Conservation (phyloP, 345 rosid genomes). For the Pistacia atlantica region DNA sequence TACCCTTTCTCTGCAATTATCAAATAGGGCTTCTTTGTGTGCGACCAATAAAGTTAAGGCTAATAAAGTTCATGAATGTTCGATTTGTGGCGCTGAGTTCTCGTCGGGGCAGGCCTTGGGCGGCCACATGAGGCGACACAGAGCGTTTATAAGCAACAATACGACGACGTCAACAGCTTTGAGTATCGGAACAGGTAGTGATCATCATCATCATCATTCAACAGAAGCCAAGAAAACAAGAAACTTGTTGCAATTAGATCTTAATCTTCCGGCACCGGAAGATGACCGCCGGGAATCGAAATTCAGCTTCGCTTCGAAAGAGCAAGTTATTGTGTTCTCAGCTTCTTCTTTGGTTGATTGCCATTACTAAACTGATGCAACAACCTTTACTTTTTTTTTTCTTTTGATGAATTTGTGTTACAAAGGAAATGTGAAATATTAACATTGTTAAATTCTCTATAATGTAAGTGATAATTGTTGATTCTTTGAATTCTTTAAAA, state of each 20-base stretch:
- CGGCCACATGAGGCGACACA: slow-evolving; percentile 95
- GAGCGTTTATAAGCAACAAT: slow-evolving; percentile 27
- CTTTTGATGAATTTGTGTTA: not conserved
- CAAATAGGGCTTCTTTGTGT: slow-evolving; percentile 22
- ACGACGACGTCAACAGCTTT: slow-evolving; percentile 12
- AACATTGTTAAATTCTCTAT: slow-evolving; percentile 1
- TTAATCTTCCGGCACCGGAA: slow-evolving; percentile 73
- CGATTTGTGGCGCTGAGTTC: slow-evolving; percentile 81
- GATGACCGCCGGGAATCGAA: slow-evolving; percentile 33
- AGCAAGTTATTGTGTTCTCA: slow-evolving; percentile 60
- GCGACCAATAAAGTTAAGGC: slow-evolving; percentile 15
- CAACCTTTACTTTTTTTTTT: not conserved
- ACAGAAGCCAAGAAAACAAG: slow-evolving; percentile 49
- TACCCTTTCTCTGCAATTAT: slow-evolving; percentile 53
- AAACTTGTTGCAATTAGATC: slow-evolving; percentile 47
- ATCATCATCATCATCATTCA: slow-evolving; percentile 16
- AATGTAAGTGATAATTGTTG: not conserved
- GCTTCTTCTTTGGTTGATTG: slow-evolving; percentile 66
- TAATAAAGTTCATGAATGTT: slow-evolving; percentile 75
- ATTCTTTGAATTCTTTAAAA: not conserved
- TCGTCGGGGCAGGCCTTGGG: slow-evolving; percentile 93
- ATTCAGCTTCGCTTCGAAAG: slow-evolving; percentile 34
- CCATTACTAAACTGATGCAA: slow-evolving; percentile 39
- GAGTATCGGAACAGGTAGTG: slow-evolving; percentile 20
- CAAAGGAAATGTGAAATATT: not conserved